Percentiles rank a stretch among this genome's conserved stretches.
phyloP scores from a whole-genome alignment of 352 stramenopile species.

The Pythium grandisporangium region DNA sequence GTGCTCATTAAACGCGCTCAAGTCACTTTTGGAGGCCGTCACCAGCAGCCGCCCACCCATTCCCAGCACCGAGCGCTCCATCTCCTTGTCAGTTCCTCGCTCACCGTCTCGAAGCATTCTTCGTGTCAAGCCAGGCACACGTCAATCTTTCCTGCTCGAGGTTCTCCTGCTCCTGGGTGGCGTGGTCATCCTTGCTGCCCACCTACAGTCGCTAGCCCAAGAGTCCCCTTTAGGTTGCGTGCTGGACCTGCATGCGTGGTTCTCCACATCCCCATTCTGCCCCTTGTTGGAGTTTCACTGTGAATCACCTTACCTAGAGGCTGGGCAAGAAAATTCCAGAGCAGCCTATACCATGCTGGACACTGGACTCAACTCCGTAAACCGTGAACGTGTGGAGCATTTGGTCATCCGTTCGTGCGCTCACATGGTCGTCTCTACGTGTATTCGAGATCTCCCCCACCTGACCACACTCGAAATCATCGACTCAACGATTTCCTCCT shows the following conservation, averaged over 20 bases:
- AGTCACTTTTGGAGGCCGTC: constrained; percentile 13
- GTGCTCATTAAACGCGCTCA: constrained; percentile 10
- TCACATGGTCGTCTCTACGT: constrained; percentile 1
- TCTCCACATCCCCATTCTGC: constrained; percentile 1
- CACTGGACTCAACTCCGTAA: neutral
- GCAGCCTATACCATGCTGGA: constrained; percentile 1
- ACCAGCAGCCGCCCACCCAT: constrained; percentile 8
- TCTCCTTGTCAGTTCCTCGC: no score
- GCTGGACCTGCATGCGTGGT: constrained; percentile 4
- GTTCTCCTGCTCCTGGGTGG: constrained; percentile 3
- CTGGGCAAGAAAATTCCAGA: no score
- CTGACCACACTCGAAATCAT: constrained; percentile 6
- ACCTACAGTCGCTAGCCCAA: neutral
- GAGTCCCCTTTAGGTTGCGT: neutral
- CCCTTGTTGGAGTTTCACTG: constrained; percentile 11
- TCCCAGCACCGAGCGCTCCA: constrained; percentile 10
- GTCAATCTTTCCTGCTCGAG: constrained; percentile 2
- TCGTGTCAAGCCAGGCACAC: constrained; percentile 6
- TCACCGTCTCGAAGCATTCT: constrained; percentile 6
- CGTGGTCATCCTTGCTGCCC: neutral
- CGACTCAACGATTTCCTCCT: constrained; percentile 6
- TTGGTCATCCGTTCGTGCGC: constrained; percentile 7
- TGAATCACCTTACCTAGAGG: neutral
- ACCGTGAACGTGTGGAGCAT: neutral
- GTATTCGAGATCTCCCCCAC: neutral